Evolutionary conservation across 2,329 filamentous ascomycete genomes (phyloP).

Genomic region (Ceratocystis smalleyi): DNA sequence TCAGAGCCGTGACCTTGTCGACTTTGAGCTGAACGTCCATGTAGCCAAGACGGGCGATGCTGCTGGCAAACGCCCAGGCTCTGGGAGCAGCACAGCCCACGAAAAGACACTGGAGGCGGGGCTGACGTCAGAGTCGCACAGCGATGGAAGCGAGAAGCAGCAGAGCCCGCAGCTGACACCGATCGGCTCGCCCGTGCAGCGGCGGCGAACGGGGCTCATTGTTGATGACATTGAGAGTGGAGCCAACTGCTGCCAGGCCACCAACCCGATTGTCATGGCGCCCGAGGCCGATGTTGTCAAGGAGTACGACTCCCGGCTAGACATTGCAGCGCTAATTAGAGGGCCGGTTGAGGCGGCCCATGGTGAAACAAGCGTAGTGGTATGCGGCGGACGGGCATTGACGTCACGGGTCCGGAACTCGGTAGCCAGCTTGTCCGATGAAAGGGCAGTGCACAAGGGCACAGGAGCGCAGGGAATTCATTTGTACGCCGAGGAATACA

Average conservation of each 20-base stretch:
- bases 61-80: background rate
- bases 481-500: slow-evolving; percentile 45
- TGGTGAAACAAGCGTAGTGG: slow-evolving; percentile 45
- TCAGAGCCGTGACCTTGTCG: slow-evolving; percentile 25
- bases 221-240: slow-evolving; percentile 13
- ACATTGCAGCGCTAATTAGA: slow-evolving; percentile 37
- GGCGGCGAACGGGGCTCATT: background rate
- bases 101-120: background rate
- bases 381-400: slow-evolving; percentile 42
- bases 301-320: slow-evolving; percentile 33
- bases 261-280: slow-evolving; percentile 4
- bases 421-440: slow-evolving; percentile 41
- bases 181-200: background rate
- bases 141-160: background rate
- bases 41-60: slow-evolving; percentile 35
- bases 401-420: slow-evolving; percentile 39
- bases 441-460: slow-evolving; percentile 48
- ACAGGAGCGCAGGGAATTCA: slow-evolving; percentile 48
- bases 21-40: slow-evolving; percentile 36
- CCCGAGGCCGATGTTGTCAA: slow-evolving; percentile 25
- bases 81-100: background rate
- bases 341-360: slow-evolving; percentile 40
- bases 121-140: background rate
- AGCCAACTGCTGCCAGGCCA: slow-evolving; percentile 12
- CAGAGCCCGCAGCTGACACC: background rate